These are phyloP conservation scores for Debaryomyces coudertii DNA, from an alignment of 1,139 yeast genomes.

Conservation along the genomic window DNA sequence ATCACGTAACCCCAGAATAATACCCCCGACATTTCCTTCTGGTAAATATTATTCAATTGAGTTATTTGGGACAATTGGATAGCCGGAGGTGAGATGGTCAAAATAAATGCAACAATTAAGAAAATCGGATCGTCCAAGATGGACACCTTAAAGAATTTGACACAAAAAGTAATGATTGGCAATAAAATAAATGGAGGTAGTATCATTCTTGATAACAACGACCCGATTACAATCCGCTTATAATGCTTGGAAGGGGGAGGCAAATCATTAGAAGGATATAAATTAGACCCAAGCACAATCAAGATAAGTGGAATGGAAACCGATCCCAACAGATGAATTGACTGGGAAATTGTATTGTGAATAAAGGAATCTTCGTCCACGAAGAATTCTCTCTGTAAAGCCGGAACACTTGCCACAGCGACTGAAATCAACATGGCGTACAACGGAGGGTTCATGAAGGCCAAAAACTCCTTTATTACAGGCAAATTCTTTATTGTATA, in stretches of 20 bases:
- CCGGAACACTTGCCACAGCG: constrained; percentile 79
- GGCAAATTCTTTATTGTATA: constrained; percentile 14
- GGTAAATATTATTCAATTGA: constrained; percentile 74
- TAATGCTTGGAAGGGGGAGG: constrained; percentile 67
- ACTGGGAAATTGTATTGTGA: constrained; percentile 74
- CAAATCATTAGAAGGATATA: constrained; percentile 65
- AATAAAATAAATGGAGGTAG: constrained; percentile 68
- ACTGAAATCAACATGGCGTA: constrained; percentile 89
- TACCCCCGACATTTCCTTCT: constrained; percentile 85
- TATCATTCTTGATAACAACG: constrained; percentile 75
- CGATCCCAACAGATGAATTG: constrained; percentile 78
- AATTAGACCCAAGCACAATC: constrained; percentile 75
- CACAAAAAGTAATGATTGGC: constrained; percentile 68
- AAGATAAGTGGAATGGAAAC: constrained; percentile 87
- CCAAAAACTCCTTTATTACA: constrained; percentile 29
- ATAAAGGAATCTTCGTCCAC: constrained; percentile 54
- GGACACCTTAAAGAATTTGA: constrained; percentile 65
- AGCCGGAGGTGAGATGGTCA: constrained; percentile 83
- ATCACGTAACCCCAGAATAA: constrained; percentile 84
- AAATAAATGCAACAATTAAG: constrained; percentile 70
- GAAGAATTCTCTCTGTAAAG: constrained; percentile 67
- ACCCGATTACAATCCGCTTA: constrained; percentile 62
- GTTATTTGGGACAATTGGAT: constrained; percentile 83
- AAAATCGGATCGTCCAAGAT: constrained; percentile 85
- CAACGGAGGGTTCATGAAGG: constrained; percentile 90